Conservation (phyloP, 257 asterid genomes). For the Rubia yunnanensis region DNA sequence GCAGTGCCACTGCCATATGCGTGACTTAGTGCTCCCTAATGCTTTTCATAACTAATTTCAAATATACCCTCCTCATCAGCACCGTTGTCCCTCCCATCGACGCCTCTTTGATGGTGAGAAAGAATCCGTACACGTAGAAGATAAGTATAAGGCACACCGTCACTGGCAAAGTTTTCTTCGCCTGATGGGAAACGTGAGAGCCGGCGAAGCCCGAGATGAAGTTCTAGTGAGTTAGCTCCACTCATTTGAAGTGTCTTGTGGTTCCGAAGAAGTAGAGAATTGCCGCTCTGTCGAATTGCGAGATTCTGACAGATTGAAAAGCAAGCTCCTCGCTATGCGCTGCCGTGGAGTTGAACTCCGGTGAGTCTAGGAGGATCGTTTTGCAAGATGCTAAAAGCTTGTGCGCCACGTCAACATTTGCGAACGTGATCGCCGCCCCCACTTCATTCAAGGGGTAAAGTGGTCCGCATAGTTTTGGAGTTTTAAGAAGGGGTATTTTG, state of each 20-base stretch:
- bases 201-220: conserved; percentile 28
- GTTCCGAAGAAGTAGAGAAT: conserved; percentile 57
- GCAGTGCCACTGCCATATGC: conserved; percentile 41
- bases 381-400: conserved; percentile 9
- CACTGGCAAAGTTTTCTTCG: conserved; percentile 21
- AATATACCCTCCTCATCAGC: conserved; percentile 38
- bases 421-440: conserved; percentile 8
- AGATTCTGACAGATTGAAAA: background rate
- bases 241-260: conserved; percentile 53
- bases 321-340: background rate
- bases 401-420: background rate
- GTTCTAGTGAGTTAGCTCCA: conserved; percentile 37
- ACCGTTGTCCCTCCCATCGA: conserved; percentile 40
- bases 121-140: conserved; percentile 45
- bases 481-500: too few relatives aligned
- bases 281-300: conserved; percentile 45
- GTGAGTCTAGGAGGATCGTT: conserved; percentile 5
- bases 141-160: conserved; percentile 30
- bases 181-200: conserved; percentile 9
- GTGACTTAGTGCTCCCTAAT: conserved; percentile 40
- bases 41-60: conserved; percentile 37
- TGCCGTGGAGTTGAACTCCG: conserved; percentile 8
- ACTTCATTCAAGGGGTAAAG: too few relatives aligned
- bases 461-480: too few relatives aligned
- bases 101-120: conserved; percentile 29